Percentiles rank a stretch among this genome's conserved stretches.
These are phyloP conservation scores for Scleromitrula shiraiana DNA, from an alignment of 2,329 filamentous ascomycete species.

Conservation along the genomic window DNA sequence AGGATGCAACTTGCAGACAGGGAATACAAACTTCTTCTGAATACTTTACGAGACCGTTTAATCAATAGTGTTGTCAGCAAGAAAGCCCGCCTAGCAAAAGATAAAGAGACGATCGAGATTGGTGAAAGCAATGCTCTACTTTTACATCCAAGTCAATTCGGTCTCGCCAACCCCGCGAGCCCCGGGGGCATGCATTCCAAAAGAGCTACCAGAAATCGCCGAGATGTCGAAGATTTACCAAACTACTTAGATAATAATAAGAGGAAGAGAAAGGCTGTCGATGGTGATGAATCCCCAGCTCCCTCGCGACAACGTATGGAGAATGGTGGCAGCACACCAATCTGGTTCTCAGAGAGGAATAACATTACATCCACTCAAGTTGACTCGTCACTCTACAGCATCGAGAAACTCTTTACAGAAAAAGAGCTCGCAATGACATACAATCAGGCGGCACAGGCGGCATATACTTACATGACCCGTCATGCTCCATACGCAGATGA, in stretches of 20 bases:
- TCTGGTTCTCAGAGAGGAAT: conserved; percentile 55
- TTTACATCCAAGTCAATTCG: conserved; percentile 61
- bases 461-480: conserved; percentile 53
- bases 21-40: conserved; percentile 51
- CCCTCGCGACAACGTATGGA: conserved; percentile 49
- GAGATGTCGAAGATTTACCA: conserved; percentile 49
- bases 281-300: conserved; percentile 56
- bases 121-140: conserved; percentile 57
- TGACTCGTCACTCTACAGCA: conserved; percentile 51
- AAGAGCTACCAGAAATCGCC: conserved; percentile 52
- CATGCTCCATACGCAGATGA: conserved; percentile 32
- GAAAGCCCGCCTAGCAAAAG: conserved; percentile 54
- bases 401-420: conserved; percentile 64
- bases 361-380: conserved; percentile 43
- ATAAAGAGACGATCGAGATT: conserved; percentile 62
- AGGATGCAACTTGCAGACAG: conserved; percentile 54
- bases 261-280: conserved; percentile 51
- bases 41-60: conserved; percentile 57
- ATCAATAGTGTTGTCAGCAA: conserved; percentile 58
- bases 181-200: conserved; percentile 56
- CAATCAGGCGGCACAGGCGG: conserved; percentile 52
- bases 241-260: conserved; percentile 51
- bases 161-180: conserved; percentile 55
- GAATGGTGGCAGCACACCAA: conserved; percentile 47
- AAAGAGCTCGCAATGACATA: conserved; percentile 61